phyloP scores from a whole-genome alignment of 495 filamentous ascomycete genomes.

The Daldinia caldariorum region DNA sequence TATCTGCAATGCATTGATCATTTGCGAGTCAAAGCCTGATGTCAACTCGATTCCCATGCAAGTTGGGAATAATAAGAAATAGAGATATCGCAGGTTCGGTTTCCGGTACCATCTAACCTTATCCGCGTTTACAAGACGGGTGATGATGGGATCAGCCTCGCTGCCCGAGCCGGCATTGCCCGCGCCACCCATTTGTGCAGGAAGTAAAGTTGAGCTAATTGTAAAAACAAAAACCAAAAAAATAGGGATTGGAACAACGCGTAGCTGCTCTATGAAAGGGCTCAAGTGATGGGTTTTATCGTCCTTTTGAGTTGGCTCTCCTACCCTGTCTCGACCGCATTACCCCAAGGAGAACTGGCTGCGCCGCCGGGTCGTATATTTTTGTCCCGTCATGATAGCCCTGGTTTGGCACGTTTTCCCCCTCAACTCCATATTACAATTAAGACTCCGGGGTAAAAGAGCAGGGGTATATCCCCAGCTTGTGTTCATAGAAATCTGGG shows the following conservation, averaged over 20 bases:
- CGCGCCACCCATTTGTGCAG: slow-evolving; percentile 32
- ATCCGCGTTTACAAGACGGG: slow-evolving; percentile 60
- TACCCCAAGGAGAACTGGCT: neutral
- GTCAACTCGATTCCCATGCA: slow-evolving; percentile 75
- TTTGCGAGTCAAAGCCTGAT: slow-evolving; percentile 71
- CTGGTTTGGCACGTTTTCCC: slow-evolving; percentile 17
- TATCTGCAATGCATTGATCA: slow-evolving; percentile 72
- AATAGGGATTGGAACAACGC: neutral
- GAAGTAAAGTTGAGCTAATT: neutral
- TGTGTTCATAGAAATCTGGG: slow-evolving; percentile 10
- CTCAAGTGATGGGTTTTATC: neutral
- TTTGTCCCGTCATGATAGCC: neutral
- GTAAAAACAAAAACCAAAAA: neutral
- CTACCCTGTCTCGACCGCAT: neutral
- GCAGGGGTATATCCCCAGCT: slow-evolving; percentile 17
- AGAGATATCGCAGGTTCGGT: slow-evolving; percentile 68
- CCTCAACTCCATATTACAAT: slow-evolving; percentile 9
- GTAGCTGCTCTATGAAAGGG: neutral
- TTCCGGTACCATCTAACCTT: slow-evolving; percentile 69
- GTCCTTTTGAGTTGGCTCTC: slow-evolving; percentile 16
- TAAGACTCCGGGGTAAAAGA: slow-evolving; percentile 31
- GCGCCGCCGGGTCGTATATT: slow-evolving; percentile 22
- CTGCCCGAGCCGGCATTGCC: slow-evolving; percentile 39
- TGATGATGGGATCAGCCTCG: slow-evolving; percentile 52
- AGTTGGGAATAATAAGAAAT: slow-evolving; percentile 70